These are phyloP conservation scores for apple (Malus domestica) DNA, from an alignment of 306 rosid genomes.

Conservation along the genomic window ASM211411v1 NC_041794.1:23104501-23105000, in stretches of 20 bases:
- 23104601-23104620: slow-evolving; percentile 92
- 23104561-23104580: slow-evolving; percentile 32
- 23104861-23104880: slow-evolving; percentile 15
- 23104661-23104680: slow-evolving; percentile 2
- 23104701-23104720: background rate
- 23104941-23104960: slow-evolving; percentile 14
- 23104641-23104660: slow-evolving; percentile 45
- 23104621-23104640: slow-evolving; percentile 81
- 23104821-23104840: slow-evolving; percentile 2
- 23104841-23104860: slow-evolving; percentile 8
- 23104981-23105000: slow-evolving; percentile 13
- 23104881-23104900: slow-evolving; percentile 6
- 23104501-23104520: background rate
- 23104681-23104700: background rate
- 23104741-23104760: background rate
- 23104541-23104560: background rate
- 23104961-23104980: slow-evolving; percentile 13
- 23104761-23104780: slow-evolving; percentile 6
- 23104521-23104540: background rate
- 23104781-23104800: background rate
- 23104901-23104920: slow-evolving; percentile 21
- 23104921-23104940: slow-evolving; percentile 2
- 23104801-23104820: slow-evolving; percentile 7
- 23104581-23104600: slow-evolving; percentile 61
- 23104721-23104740: background rate